Base-by-base conservation (phyloP, 1,284 basidiomycete genomes). In the Ustilago hordei region DNA sequence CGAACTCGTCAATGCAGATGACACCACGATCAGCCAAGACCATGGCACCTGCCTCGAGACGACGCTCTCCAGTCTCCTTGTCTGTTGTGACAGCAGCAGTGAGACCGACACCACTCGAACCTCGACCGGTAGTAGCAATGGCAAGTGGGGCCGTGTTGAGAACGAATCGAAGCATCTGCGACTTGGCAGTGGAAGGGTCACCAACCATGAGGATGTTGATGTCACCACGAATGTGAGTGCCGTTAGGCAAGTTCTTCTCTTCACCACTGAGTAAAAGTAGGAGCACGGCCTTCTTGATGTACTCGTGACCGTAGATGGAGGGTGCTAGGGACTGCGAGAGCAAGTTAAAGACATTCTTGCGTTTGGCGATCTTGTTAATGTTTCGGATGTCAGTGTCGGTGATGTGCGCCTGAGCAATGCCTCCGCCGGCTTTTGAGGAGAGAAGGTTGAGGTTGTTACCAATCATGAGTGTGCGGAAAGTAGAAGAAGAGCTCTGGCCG, bases 191-290 rank as follows among this genome's bases (percentile, higher is more conserved):
- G 13, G 93, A 94, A 4, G 97, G 97, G 87, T 99, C 97, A 78
- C 97, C 97, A 75, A 99, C 95, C 96, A 99, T 98, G 82, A 99
- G 91, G 83, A 99, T 90, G 88, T 99, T 99, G 90, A 99, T 99
- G 87, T 99, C 97, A 65, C 97, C 97, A 89, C 97, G 93, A 84
- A 99, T 98, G 85, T 99, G 97, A 7, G 96, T 98, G 39, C 97
- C 97, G 84, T 99, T 98, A 28, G 93, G 91, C 68, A 99, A 87
- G 86, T 99, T 99, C 90, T 99, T 99, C 88, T 99, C 96, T 65
- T 94, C 93, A 45, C 97, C 97, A 52, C 96, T 95, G 47, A 99
- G 91, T 11, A 99, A 90, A 15, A 99, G 90, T 17, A 99, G 90
- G 12, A 98, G 89, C 76, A 98, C 91, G 5, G 97, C 96, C 78